Evolutionary conservation across 1,284 basidiomycete species (phyloP).

Genomic region (Rhodotorula glutinis): DNA sequence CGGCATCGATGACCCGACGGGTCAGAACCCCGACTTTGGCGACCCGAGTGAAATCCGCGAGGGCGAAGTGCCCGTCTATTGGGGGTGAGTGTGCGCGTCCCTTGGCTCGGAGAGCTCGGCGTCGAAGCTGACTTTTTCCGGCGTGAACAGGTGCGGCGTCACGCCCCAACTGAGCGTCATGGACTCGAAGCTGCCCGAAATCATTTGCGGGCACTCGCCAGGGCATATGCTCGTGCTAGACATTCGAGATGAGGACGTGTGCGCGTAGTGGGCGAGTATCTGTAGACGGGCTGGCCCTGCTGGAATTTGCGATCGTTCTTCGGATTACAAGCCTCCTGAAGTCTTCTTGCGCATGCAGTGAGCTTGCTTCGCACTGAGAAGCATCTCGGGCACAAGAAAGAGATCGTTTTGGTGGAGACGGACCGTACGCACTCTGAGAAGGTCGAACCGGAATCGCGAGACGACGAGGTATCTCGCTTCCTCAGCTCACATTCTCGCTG

Average conservation of each 20-base stretch:
- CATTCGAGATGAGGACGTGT: slow-evolving; percentile 22
- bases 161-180: slow-evolving; percentile 43
- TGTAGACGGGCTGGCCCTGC: too few relatives aligned
- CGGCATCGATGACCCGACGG: slow-evolving; percentile 43
- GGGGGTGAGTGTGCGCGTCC: slow-evolving; percentile 32
- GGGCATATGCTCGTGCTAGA: slow-evolving; percentile 46
- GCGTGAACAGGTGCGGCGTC: background rate
- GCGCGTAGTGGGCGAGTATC: background rate
- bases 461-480: too few relatives aligned
- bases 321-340: too few relatives aligned
- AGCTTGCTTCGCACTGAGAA: too few relatives aligned
- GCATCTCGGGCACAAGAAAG: too few relatives aligned
- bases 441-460: too few relatives aligned
- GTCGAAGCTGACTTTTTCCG: background rate
- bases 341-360: too few relatives aligned
- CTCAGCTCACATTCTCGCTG: too few relatives aligned
- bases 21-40: slow-evolving; percentile 43
- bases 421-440: too few relatives aligned
- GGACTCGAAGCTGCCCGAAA: slow-evolving; percentile 35
- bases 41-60: slow-evolving; percentile 30
- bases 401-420: too few relatives aligned
- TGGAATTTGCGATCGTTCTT: too few relatives aligned
- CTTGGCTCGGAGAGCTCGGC: too few relatives aligned
- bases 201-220: slow-evolving; percentile 43
- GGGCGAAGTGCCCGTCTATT: slow-evolving; percentile 47